Base-by-base conservation (phyloP, 73 alveolate genomes). In the Paraurostyla sp. region DNA sequence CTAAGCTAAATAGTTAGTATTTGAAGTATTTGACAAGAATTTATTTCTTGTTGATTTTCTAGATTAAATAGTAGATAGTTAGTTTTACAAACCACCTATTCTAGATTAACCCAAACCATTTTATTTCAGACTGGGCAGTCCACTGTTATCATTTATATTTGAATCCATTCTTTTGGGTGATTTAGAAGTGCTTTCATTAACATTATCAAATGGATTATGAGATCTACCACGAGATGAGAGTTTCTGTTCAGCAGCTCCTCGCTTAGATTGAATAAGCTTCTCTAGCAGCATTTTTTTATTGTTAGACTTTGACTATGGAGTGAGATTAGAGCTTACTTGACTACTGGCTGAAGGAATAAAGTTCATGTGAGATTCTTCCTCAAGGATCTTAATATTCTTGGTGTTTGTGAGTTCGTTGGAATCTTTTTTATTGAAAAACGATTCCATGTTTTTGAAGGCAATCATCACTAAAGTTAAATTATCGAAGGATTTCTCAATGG, bases 401-500 rank as follows among this genome's bases (percentile, higher is more conserved):
- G 25, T 29, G 16, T 51, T 78, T 11, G 63, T 36, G 2, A 56
- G 23, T 13, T 49, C 3, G 15, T 78, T 78, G 7, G 27, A 6
- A 7, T 23, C 25, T 54, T 48, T 36, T 87, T 87, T 62, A 11
- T 18, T 23, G 71, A 20, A 73, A 25, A 43, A 45, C 29, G 41
- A 35, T 25, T 85, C 71, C 33, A 85, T 27, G 32, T 85, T 85
- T 23, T 40, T 33, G 27, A 85, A 85, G 6, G 94, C 92, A 6
- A 87, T 51, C 29, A 87, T 80, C 23, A 87, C 94, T 57, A 80
- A 22, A 29, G 94, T 87, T 30, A 87, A 33, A 50, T 87, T 87
- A 56, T 87, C 94, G 27, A 80, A 78, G 20, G 91, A 56, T 86
- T 57, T 87, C 54, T 86, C 78, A 33, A 40, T 51, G 18, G 85